Conservation (phyloP, 257 asterid genomes). For the Solanum rostratum region DNA sequence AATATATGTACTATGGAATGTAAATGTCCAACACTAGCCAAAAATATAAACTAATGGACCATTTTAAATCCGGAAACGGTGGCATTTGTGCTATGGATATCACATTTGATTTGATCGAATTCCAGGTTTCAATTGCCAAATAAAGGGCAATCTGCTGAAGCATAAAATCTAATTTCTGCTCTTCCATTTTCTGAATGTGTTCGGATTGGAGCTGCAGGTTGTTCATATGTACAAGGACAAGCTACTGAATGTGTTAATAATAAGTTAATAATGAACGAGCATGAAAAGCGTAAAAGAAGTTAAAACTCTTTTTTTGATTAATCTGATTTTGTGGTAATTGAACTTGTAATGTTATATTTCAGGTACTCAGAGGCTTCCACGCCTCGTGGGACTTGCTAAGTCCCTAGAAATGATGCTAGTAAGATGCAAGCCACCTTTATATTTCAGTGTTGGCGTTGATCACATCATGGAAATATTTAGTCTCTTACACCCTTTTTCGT, state of each 20-base stretch:
- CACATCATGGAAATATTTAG: not conserved
- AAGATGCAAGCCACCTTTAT: constrained; percentile 13
- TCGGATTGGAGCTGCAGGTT: not conserved
- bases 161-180: not conserved
- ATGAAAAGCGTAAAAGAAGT: not conserved
- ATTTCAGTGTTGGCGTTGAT: not conserved
- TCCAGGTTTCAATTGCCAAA: not conserved
- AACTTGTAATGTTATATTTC: constrained; percentile 11
- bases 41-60: too few species aligned
- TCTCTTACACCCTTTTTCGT: not conserved
- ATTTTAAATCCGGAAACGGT: not conserved
- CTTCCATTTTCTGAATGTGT: not conserved
- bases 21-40: too few species aligned
- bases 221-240: not conserved
- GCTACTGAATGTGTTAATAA: not conserved
- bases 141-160: not conserved
- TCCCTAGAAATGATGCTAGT: constrained; percentile 98
- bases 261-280: not conserved
- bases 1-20: too few species aligned
- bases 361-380: constrained; percentile 99
- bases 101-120: not conserved
- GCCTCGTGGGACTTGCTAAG: constrained; percentile 91
- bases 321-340: not conserved
- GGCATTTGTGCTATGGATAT: not conserved
- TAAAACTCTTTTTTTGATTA: not conserved